Conservation (phyloP, 2,329 filamentous ascomycete genomes). For the Fusarium sambucinum region DNA sequence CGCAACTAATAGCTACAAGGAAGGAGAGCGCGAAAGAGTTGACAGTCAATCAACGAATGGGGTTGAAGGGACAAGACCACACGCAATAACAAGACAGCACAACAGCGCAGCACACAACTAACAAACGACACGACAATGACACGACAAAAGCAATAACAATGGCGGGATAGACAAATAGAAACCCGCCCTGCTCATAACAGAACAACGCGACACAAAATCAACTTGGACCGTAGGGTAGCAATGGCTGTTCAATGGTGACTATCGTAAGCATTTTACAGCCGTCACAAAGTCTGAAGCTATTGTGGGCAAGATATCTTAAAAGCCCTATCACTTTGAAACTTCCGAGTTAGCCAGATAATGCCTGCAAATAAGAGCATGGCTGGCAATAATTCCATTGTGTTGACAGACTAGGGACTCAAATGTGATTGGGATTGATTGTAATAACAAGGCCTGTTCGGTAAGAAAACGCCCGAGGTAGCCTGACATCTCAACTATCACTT, state of each 20-base stretch:
- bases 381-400: conserved; percentile 10
- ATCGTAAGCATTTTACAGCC: background rate
- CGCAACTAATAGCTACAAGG: conserved; percentile 40
- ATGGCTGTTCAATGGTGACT: conserved; percentile 2
- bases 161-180: conserved; percentile 26
- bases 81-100: conserved; percentile 44
- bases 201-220: conserved; percentile 37
- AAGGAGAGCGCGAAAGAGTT: conserved; percentile 39
- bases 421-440: conserved; percentile 13
- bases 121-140: conserved; percentile 43
- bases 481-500: conserved; percentile 22
- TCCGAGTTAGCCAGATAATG: conserved; percentile 21
- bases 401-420: conserved; percentile 13
- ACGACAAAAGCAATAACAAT: conserved; percentile 42
- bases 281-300: conserved; percentile 7
- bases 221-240: conserved; percentile 27
- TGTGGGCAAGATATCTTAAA: background rate
- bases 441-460: conserved; percentile 8
- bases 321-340: conserved; percentile 1
- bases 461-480: conserved; percentile 18
- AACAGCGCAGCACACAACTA: conserved; percentile 43
- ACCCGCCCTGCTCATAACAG: conserved; percentile 31
- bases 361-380: conserved; percentile 11
- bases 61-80: conserved; percentile 38
- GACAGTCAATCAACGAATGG: conserved; percentile 28